A percentile compares a stretch with the other conserved stretches of the same genome.
phyloP scores from a whole-genome alignment of 306 rosid genomes.

The Macrotyloma uniflorum region DNA sequence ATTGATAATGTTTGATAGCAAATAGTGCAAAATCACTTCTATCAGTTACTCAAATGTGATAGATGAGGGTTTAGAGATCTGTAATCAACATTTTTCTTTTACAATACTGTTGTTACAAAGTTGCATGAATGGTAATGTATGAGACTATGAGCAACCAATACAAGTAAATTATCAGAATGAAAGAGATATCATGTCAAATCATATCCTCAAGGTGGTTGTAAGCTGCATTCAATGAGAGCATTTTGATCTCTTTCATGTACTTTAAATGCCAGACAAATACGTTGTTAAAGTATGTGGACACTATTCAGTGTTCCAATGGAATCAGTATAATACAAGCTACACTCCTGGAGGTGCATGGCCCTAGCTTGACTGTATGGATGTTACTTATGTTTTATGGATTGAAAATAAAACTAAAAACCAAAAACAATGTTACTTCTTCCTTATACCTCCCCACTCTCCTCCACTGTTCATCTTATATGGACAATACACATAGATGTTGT shows the following conservation, averaged over 20 bases:
- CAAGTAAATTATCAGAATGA: not conserved
- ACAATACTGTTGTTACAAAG: not conserved
- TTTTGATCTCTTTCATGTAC: not conserved
- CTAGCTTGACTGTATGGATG: conserved; percentile 40
- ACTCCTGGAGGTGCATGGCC: not conserved
- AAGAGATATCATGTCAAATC: not conserved
- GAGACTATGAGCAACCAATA: not conserved
- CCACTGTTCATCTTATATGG: not conserved
- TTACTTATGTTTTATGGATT: not conserved
- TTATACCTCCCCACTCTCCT: not conserved
- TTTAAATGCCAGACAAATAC: not conserved
- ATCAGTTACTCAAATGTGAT: not conserved
- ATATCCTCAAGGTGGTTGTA: not conserved
- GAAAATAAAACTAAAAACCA: not conserved
- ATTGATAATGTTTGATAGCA: no score
- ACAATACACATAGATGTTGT: conserved; percentile 9
- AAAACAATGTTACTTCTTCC: not conserved
- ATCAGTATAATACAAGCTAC: not conserved
- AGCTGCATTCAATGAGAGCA: conserved; percentile 4
- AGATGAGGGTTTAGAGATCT: not conserved
- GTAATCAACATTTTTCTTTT: not conserved
- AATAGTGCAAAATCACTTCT: not conserved
- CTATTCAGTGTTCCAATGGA: not conserved
- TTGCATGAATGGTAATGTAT: not conserved
- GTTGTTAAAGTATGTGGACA: not conserved